Evolutionary conservation across 148 eudicot genomes (phyloP), one percentile per base, ranked within the genome.

Genomic region (Selenicereus undatus): DNA sequence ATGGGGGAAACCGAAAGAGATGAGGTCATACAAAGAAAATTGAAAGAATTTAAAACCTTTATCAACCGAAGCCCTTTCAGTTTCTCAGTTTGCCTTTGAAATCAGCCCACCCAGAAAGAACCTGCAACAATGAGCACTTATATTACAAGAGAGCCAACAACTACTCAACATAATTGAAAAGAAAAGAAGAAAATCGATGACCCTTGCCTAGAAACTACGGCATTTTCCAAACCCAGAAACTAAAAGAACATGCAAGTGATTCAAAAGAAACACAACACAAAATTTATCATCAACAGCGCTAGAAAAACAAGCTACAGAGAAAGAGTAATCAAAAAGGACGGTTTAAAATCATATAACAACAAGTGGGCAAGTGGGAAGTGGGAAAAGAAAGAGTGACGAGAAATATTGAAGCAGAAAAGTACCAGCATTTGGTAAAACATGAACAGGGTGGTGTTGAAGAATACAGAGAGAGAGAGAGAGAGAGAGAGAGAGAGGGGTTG

Each of bases 201-300:
- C 72, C 54, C 74, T 69, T 1, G 17, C 14, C 30, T 43, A 30
- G 7, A 73, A 39, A 30, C 35, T 24, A 14, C 56, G 39, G 45
- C 56, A 56, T 73, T 73, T 36, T n/a, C 11, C 16, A 80, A 35
- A 74, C 78, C 78, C 82, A 62, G 7, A 43, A 65, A 65, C 0
- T 20, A 66, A 48, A 75, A 75, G 74, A 74, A 72, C 82, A 80
- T 80, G 82, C 82, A 80, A 64, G 10, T n/a, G 30, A 52, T 8
- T 13, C 35, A 36, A 54, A 58, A 30, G 27, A 35, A 36, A 73
- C 24, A 32, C 48, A 4, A 52, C 76, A n/a, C 32, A 27, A 70
- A 70, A 70, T 30, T 52, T 20, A 24, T 24, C 69, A 24, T 64
- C 30, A 64, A n/a, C 69, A 64, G 14, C 30, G 4, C 27, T 27